A percentile compares a stretch with the other conserved stretches of the same genome.
phyloP scores from a whole-genome alignment of 116 monocot species.

The Cymodocea nodosa region DNA sequence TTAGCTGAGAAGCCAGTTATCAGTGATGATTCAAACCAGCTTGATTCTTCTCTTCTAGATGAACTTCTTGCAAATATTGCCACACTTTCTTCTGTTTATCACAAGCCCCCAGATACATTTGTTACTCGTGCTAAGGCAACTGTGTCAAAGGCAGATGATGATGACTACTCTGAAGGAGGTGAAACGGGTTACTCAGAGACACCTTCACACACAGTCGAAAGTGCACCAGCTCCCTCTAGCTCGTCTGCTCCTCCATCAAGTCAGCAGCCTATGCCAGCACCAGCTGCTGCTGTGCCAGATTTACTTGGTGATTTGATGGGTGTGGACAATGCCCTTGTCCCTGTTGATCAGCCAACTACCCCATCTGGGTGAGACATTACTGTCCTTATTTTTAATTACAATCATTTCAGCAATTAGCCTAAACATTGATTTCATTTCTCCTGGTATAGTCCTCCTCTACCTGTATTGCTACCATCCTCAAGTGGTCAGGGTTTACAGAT shows the following conservation, averaged over 20 bases:
- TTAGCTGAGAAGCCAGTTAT: constrained; percentile 98
- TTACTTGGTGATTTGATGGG: constrained; percentile 94
- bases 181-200: constrained; percentile 76
- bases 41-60: constrained; percentile 93
- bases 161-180: constrained; percentile 63
- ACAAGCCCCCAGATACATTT: constrained; percentile 94
- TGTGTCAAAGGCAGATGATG: constrained; percentile 54
- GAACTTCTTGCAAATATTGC: constrained; percentile 97
- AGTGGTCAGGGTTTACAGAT: constrained; percentile 94
- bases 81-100: constrained; percentile 96
- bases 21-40: constrained; percentile 85
- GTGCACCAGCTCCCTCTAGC: constrained; percentile 26
- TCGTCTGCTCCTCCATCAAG: constrained; percentile 17
- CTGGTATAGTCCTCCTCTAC: constrained; percentile 55
- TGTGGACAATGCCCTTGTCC: constrained; percentile 63
- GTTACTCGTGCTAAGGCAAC: constrained; percentile 68
- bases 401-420: background rate
- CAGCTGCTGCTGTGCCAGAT: constrained; percentile 70
- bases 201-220: constrained; percentile 49
- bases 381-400: background rate
- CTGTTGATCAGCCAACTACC: constrained; percentile 58
- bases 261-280: constrained; percentile 30
- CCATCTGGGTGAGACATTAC: constrained; percentile 36
- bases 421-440: background rate
- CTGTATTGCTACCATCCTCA: constrained; percentile 67